Evolutionary conservation across 2,329 filamentous ascomycete genomes (phyloP).

Genomic region (Furcasterigmium sp.): DNA sequence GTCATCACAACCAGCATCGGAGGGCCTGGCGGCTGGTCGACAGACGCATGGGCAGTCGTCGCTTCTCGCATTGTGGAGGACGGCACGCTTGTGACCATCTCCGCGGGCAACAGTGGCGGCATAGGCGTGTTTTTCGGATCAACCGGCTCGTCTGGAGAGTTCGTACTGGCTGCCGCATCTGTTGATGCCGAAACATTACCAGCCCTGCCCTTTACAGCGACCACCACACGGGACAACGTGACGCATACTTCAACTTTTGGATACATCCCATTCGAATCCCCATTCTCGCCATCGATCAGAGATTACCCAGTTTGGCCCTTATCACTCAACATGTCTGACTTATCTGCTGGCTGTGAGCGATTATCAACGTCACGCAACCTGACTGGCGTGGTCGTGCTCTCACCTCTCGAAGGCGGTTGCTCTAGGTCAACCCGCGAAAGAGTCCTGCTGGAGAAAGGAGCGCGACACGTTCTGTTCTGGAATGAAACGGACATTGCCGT

Average conservation of each 20-base stretch:
- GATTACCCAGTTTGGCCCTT: constrained; percentile 18
- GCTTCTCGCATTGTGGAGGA: constrained; percentile 33
- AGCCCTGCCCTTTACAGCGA: constrained; percentile 8
- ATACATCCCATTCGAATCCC: constrained; percentile 3
- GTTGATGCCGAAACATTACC: constrained; percentile 18
- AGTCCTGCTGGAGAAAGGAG: constrained; percentile 1
- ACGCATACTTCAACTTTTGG: constrained; percentile 4
- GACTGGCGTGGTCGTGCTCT: constrained; percentile 32
- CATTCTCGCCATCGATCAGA: constrained; percentile 3
- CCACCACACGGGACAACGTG: neutral
- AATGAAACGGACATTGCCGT: neutral
- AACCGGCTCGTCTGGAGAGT: constrained; percentile 31
- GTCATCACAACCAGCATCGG: constrained; percentile 28
- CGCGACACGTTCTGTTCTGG: constrained; percentile 2
- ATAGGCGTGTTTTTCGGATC: constrained; percentile 32
- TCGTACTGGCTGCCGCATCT: constrained; percentile 36
- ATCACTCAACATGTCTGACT: constrained; percentile 13
- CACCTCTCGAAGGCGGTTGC: constrained; percentile 13
- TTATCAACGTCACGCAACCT: constrained; percentile 31
- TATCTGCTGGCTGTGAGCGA: constrained; percentile 30
- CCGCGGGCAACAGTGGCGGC: constrained; percentile 35
- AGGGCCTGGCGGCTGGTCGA: constrained; percentile 18
- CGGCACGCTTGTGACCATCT: constrained; percentile 32
- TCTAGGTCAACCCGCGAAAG: neutral
- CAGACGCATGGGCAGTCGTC: constrained; percentile 23